Evolutionary conservation across 2,329 filamentous ascomycete species (phyloP).

Genomic region (Sporothrix euskadiensis): DNA sequence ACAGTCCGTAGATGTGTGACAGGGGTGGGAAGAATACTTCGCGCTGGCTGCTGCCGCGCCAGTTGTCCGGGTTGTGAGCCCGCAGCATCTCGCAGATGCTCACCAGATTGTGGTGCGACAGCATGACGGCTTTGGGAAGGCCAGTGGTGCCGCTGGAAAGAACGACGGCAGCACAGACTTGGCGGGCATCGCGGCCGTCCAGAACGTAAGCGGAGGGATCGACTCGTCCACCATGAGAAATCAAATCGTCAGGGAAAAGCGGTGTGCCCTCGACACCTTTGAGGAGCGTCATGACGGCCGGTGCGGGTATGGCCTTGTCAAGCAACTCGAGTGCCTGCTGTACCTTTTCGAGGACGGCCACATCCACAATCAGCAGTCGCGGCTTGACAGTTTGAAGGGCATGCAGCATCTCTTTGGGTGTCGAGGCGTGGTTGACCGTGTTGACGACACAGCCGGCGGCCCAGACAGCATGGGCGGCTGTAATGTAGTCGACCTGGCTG

Average conservation of each 20-base stretch:
- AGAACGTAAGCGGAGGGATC: background rate
- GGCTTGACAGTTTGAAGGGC: background rate
- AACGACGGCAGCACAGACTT: constrained; percentile 32
- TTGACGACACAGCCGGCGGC: background rate
- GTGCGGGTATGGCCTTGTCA: background rate
- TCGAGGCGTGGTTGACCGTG: background rate
- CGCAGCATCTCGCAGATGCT: constrained; percentile 40
- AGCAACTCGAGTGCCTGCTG: background rate
- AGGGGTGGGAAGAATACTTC: constrained; percentile 48
- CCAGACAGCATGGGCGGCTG: constrained; percentile 1
- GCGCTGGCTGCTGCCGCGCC: constrained; percentile 37
- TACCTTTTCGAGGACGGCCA: background rate
- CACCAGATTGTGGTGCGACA: constrained; percentile 50
- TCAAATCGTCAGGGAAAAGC: background rate
- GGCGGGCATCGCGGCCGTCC: background rate
- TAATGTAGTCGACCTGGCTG: constrained; percentile 3
- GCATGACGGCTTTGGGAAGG: constrained; percentile 48
- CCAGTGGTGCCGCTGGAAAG: constrained; percentile 54
- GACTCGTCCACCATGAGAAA: background rate
- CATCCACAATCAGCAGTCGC: constrained; percentile 5
- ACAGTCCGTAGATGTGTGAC: background rate
- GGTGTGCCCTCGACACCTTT: background rate
- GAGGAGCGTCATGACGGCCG: background rate
- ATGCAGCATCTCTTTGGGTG: background rate
- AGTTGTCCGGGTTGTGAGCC: constrained; percentile 37